These are phyloP conservation scores for Heritiera littoralis DNA, from an alignment of 345 rosid species.

Conservation along the genomic window DNA sequence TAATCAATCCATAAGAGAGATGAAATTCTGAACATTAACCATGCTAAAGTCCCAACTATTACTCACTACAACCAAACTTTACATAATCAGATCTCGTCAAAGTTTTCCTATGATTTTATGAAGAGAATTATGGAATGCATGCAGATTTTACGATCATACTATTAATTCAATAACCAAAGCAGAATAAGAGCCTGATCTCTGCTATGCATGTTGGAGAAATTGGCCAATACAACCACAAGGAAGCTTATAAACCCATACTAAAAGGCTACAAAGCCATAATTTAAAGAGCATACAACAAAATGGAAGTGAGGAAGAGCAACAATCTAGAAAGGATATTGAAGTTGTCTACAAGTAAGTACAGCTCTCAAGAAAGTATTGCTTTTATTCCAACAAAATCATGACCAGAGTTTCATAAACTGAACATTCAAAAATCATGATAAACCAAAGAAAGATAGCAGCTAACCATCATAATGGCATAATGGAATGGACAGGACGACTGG, in stretches of 20 bases:
- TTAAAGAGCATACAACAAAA: background rate
- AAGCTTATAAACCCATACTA: background rate
- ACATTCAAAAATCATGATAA: slow-evolving; percentile 18
- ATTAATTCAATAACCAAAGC: slow-evolving; percentile 14
- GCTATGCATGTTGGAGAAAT: slow-evolving; percentile 4
- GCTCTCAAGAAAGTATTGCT: background rate
- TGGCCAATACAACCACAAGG: background rate
- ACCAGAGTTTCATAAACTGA: slow-evolving; percentile 6
- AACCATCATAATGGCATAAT: slow-evolving; percentile 89
- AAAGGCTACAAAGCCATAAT: background rate
- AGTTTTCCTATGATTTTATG: background rate
- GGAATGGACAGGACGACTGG: slow-evolving; percentile 84
- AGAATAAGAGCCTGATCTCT: background rate
- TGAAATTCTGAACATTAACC: background rate
- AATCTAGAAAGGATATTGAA: background rate
- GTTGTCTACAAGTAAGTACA: background rate
- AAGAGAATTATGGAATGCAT: background rate
- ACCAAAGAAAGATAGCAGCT: slow-evolving; percentile 24
- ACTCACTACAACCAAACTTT: background rate
- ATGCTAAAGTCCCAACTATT: background rate
- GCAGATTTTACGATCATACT: background rate
- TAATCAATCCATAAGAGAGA: slow-evolving; percentile 7
- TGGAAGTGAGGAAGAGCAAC: background rate
- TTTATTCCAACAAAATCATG: background rate
- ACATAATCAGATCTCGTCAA: slow-evolving; percentile 1